Evolutionary conservation across 2,329 filamentous ascomycete species (phyloP).

Genomic region (Exophiala sp.): DNA sequence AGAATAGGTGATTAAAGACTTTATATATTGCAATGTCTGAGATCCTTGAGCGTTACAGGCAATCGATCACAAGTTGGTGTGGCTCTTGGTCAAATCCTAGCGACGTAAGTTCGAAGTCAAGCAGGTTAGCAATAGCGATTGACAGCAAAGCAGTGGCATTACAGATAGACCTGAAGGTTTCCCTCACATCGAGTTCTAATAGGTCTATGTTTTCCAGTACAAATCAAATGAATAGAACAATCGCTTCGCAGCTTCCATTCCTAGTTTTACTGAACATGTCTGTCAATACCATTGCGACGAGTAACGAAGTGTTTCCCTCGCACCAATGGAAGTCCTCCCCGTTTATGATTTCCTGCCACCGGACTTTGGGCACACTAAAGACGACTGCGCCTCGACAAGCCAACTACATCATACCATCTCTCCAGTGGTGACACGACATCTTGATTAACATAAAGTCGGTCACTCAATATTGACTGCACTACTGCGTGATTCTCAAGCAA

Average conservation of each 20-base stretch:
- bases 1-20: neutral
- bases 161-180: too few relatives aligned
- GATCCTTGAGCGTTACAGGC: too few relatives aligned
- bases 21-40: neutral
- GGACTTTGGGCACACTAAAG: neutral
- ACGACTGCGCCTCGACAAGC: conserved; percentile 14
- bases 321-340: neutral
- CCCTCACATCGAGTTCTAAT: too few relatives aligned
- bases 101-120: neutral
- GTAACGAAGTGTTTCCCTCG: neutral
- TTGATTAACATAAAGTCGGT: neutral
- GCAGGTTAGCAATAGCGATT: neutral
- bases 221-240: too few relatives aligned
- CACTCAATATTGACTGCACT: neutral
- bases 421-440: conserved; percentile 16
- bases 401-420: conserved; percentile 20
- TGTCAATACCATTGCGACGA: too few relatives aligned
- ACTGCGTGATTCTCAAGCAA: neutral
- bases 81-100: neutral
- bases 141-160: too few relatives aligned
- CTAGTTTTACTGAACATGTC: too few relatives aligned
- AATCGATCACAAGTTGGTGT: neutral
- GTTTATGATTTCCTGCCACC: conserved; percentile 15
- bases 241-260: too few relatives aligned
- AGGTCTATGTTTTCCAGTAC: too few relatives aligned